Evolutionary conservation across 192 early-diverging fungal species (phyloP).

Genomic region (Jimgerdemannia lactiflua): DNA sequence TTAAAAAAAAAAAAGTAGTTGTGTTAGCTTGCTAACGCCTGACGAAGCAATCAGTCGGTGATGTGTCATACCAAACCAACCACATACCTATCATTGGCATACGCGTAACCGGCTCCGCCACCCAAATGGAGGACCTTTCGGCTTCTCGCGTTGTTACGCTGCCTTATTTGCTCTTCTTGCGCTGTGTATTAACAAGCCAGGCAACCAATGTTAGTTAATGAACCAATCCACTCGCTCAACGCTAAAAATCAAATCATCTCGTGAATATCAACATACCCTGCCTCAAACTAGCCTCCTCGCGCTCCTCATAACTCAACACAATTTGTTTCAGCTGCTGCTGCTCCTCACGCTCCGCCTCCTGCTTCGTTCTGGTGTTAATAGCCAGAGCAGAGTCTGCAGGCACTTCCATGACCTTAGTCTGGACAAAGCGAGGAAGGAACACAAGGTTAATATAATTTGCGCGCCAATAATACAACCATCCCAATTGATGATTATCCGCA

Average conservation of each 20-base stretch:
- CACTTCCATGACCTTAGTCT: constrained; percentile 72
- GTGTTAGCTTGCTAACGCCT: too few species aligned
- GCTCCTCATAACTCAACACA: constrained; percentile 88
- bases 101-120: constrained; percentile 26
- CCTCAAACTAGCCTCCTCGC: constrained; percentile 52
- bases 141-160: constrained; percentile 5
- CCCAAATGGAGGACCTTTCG: constrained; percentile 28
- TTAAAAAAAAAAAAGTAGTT: too few species aligned
- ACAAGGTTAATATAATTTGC: not conserved
- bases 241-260: not conserved
- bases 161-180: constrained; percentile 19
- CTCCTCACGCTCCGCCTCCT: constrained; percentile 86
- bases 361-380: constrained; percentile 74
- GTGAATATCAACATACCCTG: constrained; percentile 9
- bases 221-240: not conserved
- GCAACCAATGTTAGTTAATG: constrained; percentile 10
- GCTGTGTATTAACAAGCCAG: not conserved
- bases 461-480: not conserved
- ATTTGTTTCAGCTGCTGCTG: constrained; percentile 87
- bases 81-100: constrained; percentile 7
- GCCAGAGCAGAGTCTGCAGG: constrained; percentile 84
- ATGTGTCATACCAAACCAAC: not conserved
- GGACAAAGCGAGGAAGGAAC: not conserved
- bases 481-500: too few species aligned
- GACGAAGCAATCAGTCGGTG: too few species aligned